Evolutionary conservation across 768 basidiomycete species (phyloP), one percentile per base, ranked within the genome.

Genomic region (Mycena galopus): DNA sequence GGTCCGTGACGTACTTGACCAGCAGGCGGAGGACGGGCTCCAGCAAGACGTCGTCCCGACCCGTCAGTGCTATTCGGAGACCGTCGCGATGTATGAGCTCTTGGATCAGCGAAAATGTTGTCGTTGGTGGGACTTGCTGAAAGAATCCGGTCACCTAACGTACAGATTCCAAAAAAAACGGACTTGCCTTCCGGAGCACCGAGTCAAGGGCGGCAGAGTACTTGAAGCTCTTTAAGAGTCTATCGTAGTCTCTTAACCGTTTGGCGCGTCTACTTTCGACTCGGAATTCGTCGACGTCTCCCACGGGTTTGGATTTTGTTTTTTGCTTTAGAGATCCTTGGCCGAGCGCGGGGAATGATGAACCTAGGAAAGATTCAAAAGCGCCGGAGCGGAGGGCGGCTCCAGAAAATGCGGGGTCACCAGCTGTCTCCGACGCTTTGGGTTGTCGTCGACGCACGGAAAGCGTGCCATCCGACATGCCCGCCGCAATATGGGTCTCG

Each of bases 401-500:
- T 11, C 77, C 76, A 25, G 84, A 80, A 69, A 85, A 80, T 65
- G 80, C 63, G 2, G 76, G 67, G 53, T 84, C 83, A 3, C 80
- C 76, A 4, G 82, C 80, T 0, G 82, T 77, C 79, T 94, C 91
- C n/a, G 88, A 89, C 0, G 90, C 82, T 81, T 94, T 96, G 21
- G 87, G 89, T 75, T 95, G 93, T 69, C 97, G 90, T 75, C 95
- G 89, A 32, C 98, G 94, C 57, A 99, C 90, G n/a, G 97, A 97
- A n/a, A 99, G 87, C 2, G 97, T 98, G 3, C 97, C 97, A 79
- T 99, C 98, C 19, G 96, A 93, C 93, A 98, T 95, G n/a, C 98
- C 98, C 1, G 95, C 94, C 1, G 95, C 94, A 47, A 99, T 93
- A 78, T 99, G 98, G 0, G 96, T 97, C 77, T 98, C 95, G 80